Evolutionary conservation across 2,329 filamentous ascomycete genomes (phyloP).

Genomic region (Clarireedia hainanense): DNA sequence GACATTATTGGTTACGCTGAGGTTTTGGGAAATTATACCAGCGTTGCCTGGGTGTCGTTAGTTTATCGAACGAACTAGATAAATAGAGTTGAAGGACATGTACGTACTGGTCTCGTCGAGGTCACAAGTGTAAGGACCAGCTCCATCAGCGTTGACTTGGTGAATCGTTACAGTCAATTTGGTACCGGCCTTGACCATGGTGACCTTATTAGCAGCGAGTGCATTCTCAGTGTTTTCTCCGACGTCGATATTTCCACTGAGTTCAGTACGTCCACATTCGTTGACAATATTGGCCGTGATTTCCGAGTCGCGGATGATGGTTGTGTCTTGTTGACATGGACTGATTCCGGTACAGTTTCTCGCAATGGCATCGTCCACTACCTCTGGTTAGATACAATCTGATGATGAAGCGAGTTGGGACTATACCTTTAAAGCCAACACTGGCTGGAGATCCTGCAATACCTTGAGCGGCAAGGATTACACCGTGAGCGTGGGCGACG

Average conservation of each 20-base stretch:
- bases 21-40: slow-evolving; percentile 37
- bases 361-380: slow-evolving; percentile 46
- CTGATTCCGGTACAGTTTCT: slow-evolving; percentile 56
- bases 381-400: not conserved
- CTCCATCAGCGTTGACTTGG: slow-evolving; percentile 46
- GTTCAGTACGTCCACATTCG: slow-evolving; percentile 54
- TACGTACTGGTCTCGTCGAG: slow-evolving; percentile 37
- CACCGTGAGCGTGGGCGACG: not conserved
- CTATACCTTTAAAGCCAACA: not conserved
- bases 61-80: not conserved
- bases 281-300: slow-evolving; percentile 45
- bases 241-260: slow-evolving; percentile 54
- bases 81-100: not conserved
- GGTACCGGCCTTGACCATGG: slow-evolving; percentile 40
- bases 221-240: slow-evolving; percentile 47
- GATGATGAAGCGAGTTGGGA: not conserved
- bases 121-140: slow-evolving; percentile 49
- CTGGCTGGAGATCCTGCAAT: not conserved
- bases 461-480: not conserved
- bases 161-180: slow-evolving; percentile 43
- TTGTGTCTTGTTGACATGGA: slow-evolving; percentile 59
- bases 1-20: slow-evolving; percentile 51
- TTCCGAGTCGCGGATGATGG: slow-evolving; percentile 53
- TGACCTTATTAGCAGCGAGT: slow-evolving; percentile 38
- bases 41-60: slow-evolving; percentile 19